Conservation (phyloP, 2,329 filamentous ascomycete species). For the Neoarthrinium moseri region DNA sequence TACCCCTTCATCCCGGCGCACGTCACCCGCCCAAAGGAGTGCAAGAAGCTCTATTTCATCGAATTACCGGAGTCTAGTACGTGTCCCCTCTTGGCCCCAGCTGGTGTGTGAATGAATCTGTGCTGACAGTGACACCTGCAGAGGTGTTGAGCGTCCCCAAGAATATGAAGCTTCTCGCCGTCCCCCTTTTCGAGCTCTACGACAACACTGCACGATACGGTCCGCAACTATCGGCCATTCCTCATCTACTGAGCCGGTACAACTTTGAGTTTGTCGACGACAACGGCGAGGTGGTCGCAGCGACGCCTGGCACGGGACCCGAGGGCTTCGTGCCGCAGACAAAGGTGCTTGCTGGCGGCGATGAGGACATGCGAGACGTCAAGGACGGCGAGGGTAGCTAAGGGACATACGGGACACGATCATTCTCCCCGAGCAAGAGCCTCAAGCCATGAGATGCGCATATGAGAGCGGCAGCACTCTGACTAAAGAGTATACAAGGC, state of each 20-base stretch:
- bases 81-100: constrained; percentile 25
- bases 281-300: constrained; percentile 79
- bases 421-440: too few species aligned
- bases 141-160: constrained; percentile 96
- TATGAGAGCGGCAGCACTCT: too few species aligned
- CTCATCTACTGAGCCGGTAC: constrained; percentile 89
- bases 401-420: constrained; percentile 16
- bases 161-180: constrained; percentile 98
- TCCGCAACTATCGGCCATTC: constrained; percentile 93
- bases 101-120: neutral
- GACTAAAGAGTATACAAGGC: too few species aligned
- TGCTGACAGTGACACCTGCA: constrained; percentile 35
- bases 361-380: constrained; percentile 56
- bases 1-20: constrained; percentile 97
- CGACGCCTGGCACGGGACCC: constrained; percentile 72
- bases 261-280: constrained; percentile 98
- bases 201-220: constrained; percentile 95
- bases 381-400: constrained; percentile 37
- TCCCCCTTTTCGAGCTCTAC: constrained; percentile 96
- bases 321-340: constrained; percentile 61
- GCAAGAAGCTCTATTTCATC: constrained; percentile 98
- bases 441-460: too few species aligned
- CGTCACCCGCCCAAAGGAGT: constrained; percentile 95
- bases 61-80: constrained; percentile 88
- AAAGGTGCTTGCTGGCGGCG: constrained; percentile 63